Evolutionary conservation across 2,329 filamentous ascomycete genomes (phyloP).

Genomic region (Diaporthe velutina): DNA sequence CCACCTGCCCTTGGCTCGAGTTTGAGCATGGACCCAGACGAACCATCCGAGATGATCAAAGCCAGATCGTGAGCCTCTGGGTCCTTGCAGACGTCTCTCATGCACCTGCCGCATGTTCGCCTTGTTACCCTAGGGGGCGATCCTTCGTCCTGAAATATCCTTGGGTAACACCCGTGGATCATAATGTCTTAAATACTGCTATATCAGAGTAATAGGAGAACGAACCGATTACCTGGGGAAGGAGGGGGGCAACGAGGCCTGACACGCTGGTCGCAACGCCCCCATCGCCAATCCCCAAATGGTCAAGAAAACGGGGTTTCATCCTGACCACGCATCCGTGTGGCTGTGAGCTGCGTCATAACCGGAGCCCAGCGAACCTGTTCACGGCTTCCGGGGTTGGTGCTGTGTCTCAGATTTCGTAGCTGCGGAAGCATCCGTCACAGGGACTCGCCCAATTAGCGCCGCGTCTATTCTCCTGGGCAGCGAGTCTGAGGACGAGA

Average conservation of each 20-base stretch:
- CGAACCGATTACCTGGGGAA: neutral
- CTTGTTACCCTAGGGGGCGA: neutral
- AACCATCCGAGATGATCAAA: neutral
- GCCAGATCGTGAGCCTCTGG: neutral
- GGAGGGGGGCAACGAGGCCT: conserved; percentile 1
- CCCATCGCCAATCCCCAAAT: neutral
- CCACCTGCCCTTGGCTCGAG: neutral
- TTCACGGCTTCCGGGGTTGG: conserved; percentile 1
- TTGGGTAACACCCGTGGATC: conserved; percentile 22
- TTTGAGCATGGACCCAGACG: neutral
- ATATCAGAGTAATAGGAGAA: neutral
- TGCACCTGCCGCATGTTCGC: conserved; percentile 11
- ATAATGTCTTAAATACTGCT: conserved; percentile 2
- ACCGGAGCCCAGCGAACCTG: neutral
- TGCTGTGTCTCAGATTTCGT: conserved; percentile 22
- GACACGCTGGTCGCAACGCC: conserved; percentile 7
- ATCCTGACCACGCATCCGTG: conserved; percentile 1
- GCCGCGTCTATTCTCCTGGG: neutral
- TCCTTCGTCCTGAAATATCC: conserved; percentile 7
- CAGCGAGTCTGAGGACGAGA: neutral
- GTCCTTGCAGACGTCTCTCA: conserved; percentile 1
- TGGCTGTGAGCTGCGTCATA: conserved; percentile 25
- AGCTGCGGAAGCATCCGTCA: conserved; percentile 23
- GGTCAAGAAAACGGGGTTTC: conserved; percentile 7
- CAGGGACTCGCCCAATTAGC: conserved; percentile 1